A percentile compares a stretch with the other conserved stretches of the same genome.
Conservation (phyloP, 1,139 yeast genomes). For the Scheffersomyces titani region DNA sequence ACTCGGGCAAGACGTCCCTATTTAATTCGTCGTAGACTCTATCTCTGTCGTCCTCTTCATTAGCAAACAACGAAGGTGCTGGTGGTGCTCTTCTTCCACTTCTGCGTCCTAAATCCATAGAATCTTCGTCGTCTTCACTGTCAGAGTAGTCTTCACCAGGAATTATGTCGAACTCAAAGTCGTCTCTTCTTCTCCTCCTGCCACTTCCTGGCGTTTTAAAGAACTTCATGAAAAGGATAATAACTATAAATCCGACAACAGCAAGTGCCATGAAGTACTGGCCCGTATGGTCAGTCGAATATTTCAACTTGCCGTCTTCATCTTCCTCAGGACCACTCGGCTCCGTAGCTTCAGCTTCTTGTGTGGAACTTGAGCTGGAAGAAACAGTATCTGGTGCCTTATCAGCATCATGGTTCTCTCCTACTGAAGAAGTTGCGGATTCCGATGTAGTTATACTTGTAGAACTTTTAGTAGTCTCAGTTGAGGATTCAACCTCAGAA, state of each 20-base stretch:
- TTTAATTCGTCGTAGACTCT: slow-evolving; percentile 42
- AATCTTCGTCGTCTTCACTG: slow-evolving; percentile 19
- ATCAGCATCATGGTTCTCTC: background rate
- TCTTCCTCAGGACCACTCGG: slow-evolving; percentile 16
- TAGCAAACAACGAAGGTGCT: slow-evolving; percentile 22
- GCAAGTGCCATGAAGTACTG: slow-evolving; percentile 63
- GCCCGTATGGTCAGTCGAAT: slow-evolving; percentile 44
- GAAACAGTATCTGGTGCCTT: background rate
- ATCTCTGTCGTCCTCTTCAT: slow-evolving; percentile 30
- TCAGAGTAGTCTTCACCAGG: slow-evolving; percentile 61
- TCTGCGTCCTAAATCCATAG: slow-evolving; percentile 17
- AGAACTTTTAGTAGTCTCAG: background rate
- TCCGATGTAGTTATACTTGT: background rate
- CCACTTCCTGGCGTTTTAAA: slow-evolving; percentile 51
- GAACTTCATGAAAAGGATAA: slow-evolving; percentile 54
- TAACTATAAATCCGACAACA: slow-evolving; percentile 57
- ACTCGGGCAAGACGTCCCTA: slow-evolving; percentile 39
- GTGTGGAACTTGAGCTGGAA: slow-evolving; percentile 1
- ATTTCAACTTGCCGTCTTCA: slow-evolving; percentile 30
- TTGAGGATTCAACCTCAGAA: background rate
- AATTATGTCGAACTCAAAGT: slow-evolving; percentile 77
- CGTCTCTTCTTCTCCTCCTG: slow-evolving; percentile 68
- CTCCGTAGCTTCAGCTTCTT: slow-evolving; percentile 12
- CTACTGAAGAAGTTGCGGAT: background rate
- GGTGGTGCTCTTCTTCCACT: slow-evolving; percentile 8